Percentiles rank a stretch among this genome's conserved stretches.
These are phyloP conservation scores for Beauveria medogensis DNA, from an alignment of 2,329 filamentous ascomycete species.

Conservation along the genomic window DNA sequence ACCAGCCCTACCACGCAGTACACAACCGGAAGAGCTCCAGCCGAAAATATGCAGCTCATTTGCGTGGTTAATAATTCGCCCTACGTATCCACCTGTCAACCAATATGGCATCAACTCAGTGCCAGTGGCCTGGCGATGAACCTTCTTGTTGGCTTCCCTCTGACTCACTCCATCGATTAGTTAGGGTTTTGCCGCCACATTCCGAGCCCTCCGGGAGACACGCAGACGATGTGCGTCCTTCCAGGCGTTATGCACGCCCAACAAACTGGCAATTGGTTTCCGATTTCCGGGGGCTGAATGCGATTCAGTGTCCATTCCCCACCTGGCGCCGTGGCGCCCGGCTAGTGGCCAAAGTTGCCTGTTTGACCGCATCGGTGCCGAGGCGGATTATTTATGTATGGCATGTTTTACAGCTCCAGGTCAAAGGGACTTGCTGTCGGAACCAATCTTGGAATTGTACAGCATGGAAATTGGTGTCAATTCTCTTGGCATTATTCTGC, in stretches of 20 bases:
- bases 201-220: background rate
- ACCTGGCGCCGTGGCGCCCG: background rate
- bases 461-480: background rate
- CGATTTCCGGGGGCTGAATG: slow-evolving; percentile 4
- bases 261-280: background rate
- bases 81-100: background rate
- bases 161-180: background rate
- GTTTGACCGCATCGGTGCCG: background rate
- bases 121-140: background rate
- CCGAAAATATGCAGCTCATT: background rate
- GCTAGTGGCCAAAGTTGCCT: background rate
- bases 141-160: background rate
- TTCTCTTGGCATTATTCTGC: background rate
- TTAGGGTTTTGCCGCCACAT: background rate
- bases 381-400: background rate
- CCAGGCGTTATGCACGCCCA: background rate
- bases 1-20: background rate
- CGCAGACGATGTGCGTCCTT: background rate
- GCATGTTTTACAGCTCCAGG: background rate
- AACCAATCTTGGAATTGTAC: background rate
- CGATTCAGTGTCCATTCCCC: background rate
- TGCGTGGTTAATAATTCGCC: background rate
- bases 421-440: background rate
- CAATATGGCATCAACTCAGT: background rate
- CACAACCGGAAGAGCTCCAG: background rate